Conservation (phyloP, 139 green algal species). For the Auxenochlorella pyrenoidosa region DNA sequence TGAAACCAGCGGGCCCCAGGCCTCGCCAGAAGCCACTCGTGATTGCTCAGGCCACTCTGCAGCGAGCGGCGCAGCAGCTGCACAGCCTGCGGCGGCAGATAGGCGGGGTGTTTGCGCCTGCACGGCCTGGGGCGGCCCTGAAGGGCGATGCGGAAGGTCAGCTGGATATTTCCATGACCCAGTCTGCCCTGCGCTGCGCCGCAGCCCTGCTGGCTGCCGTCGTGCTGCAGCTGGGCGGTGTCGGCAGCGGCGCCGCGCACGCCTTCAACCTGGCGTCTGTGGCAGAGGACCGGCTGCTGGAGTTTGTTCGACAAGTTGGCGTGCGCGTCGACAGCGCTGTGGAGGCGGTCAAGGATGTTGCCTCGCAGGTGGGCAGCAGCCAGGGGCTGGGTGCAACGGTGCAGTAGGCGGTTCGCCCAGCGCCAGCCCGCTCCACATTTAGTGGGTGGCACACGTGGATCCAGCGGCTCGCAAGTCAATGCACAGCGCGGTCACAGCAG, state of each 20-base stretch:
- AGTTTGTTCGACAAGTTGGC: conserved; percentile 37
- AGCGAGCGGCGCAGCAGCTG: background rate
- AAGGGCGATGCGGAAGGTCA: background rate
- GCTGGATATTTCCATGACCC: background rate
- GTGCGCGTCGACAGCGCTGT: conserved; percentile 15
- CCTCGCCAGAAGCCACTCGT: too few species aligned
- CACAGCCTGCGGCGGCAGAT: background rate
- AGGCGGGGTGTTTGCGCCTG: background rate
- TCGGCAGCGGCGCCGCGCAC: background rate
- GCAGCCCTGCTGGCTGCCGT: conserved; percentile 19
- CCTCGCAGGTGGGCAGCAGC: background rate
- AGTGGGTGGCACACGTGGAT: too few species aligned
- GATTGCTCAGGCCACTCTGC: background rate
- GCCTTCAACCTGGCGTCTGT: conserved; percentile 25
- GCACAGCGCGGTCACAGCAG: background rate
- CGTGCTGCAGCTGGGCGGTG: conserved; percentile 28
- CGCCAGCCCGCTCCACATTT: background rate
- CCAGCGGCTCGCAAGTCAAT: too few species aligned
- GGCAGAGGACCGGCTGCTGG: conserved; percentile 46
- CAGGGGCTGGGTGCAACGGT: background rate
- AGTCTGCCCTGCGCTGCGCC: background rate
- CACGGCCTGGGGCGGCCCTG: background rate
- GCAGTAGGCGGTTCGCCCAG: background rate
- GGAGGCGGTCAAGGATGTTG: conserved; percentile 18
- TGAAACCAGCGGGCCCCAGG: too few species aligned